Evolutionary conservation across 129 eudicot species (phyloP).

Genomic region (Escallonia rubra): DNA sequence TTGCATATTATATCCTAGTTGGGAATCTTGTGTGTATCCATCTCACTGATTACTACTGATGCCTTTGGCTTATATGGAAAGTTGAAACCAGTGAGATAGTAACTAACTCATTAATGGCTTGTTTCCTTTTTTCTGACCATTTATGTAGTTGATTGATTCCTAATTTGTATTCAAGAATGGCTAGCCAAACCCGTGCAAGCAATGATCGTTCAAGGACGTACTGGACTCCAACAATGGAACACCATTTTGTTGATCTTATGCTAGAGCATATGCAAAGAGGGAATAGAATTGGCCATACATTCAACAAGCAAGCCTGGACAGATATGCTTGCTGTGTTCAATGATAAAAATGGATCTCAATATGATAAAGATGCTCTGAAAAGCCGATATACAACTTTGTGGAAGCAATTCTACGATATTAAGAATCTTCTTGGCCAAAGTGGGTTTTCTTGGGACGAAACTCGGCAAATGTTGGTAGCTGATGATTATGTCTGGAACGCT

Average conservation of each 20-base stretch:
- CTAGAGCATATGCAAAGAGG: constrained; percentile 63
- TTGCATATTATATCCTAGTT: no score
- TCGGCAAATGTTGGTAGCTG: constrained; percentile 50
- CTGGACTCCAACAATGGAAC: constrained; percentile 64
- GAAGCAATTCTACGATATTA: constrained; percentile 50
- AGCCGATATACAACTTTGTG: constrained; percentile 55
- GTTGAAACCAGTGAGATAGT: no score
- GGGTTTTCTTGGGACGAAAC: constrained; percentile 59
- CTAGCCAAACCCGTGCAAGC: constrained; percentile 34
- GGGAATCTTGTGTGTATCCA: no score
- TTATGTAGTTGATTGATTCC: no score
- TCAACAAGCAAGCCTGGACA: constrained; percentile 66
- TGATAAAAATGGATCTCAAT: constrained; percentile 49
- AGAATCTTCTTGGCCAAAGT: constrained; percentile 41
- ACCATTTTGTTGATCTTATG: constrained; percentile 53
- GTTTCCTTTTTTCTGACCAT: no score
- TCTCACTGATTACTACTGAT: no score
- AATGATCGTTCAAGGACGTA: constrained; percentile 50
- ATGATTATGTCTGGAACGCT: constrained; percentile 50
- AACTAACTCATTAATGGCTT: no score
- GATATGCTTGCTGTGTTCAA: constrained; percentile 53
- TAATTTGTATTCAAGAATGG: no score
- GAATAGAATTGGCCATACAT: constrained; percentile 55
- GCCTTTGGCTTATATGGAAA: no score
- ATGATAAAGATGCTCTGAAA: constrained; percentile 59